These are phyloP conservation scores for Dothiorella sarmentorum DNA, from an alignment of 2,329 filamentous ascomycete genomes.

Conservation along the genomic window DNA sequence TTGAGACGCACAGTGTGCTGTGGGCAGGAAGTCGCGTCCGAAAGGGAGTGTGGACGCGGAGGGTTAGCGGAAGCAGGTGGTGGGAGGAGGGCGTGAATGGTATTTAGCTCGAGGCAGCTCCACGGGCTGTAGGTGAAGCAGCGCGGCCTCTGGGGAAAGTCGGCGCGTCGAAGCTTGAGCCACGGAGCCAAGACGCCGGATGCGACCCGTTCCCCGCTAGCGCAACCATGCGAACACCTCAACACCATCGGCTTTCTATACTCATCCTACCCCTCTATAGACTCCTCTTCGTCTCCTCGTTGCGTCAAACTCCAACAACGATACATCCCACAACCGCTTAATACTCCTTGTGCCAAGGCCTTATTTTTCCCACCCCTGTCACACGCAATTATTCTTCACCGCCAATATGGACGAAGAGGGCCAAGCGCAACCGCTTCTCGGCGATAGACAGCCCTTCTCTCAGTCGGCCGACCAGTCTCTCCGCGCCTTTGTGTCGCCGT, in stretches of 20 bases:
- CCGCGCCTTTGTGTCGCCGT: background rate
- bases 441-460: background rate
- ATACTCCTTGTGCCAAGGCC: background rate
- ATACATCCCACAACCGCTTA: background rate
- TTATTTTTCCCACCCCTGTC: background rate
- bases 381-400: background rate
- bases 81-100: background rate
- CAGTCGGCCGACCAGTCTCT: background rate
- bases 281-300: background rate
- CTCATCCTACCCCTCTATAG: too few relatives aligned
- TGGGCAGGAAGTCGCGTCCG: too few relatives aligned
- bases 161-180: slow-evolving; percentile 17
- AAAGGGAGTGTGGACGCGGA: background rate
- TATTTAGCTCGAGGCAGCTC: too few relatives aligned
- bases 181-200: slow-evolving; percentile 1
- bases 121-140: too few relatives aligned
- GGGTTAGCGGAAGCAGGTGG: background rate
- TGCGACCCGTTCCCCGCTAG: slow-evolving; percentile 8
- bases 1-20: background rate
- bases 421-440: slow-evolving; percentile 14
- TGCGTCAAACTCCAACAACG: background rate
- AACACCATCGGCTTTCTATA: too few relatives aligned
- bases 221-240: slow-evolving; percentile 1
- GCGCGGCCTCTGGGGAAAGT: too few relatives aligned
- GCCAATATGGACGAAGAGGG: slow-evolving; percentile 12